phyloP scores from a whole-genome alignment of 78 protist genomes.

The Cavenderia fasciculata region DNA sequence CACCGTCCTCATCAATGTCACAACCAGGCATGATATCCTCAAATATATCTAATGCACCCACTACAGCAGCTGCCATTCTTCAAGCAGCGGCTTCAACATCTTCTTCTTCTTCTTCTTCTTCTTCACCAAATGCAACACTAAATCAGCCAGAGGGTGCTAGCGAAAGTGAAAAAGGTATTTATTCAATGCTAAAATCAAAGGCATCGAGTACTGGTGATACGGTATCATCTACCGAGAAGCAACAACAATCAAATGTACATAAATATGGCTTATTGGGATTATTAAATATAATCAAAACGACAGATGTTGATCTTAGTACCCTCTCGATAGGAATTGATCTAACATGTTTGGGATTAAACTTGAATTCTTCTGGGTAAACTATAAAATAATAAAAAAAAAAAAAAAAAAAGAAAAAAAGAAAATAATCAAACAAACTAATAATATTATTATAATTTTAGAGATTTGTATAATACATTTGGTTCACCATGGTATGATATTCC shows the following conservation, averaged over 20 bases:
- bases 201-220: not conserved
- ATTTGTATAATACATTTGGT: conserved; percentile 86
- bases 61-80: not conserved
- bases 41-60: too few species aligned
- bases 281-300: conserved; percentile 86
- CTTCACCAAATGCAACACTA: too few species aligned
- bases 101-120: too few species aligned
- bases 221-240: not conserved
- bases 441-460: conserved; percentile 2
- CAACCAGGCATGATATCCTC: not conserved
- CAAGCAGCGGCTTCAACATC: conserved; percentile 19
- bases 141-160: not conserved
- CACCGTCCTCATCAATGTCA: conserved; percentile 7
- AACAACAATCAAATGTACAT: conserved; percentile 20
- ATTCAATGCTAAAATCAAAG: not conserved
- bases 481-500: conserved; percentile 91
- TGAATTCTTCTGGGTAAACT: conserved; percentile 88
- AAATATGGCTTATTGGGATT: conserved; percentile 93
- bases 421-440: not conserved
- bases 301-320: conserved; percentile 89
- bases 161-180: not conserved
- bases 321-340: conserved; percentile 94
- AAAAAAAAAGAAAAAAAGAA: not conserved
- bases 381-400: not conserved
- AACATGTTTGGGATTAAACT: conserved; percentile 93